Conservation (phyloP, 345 rosid species). For the Brassica carinata region DNA sequence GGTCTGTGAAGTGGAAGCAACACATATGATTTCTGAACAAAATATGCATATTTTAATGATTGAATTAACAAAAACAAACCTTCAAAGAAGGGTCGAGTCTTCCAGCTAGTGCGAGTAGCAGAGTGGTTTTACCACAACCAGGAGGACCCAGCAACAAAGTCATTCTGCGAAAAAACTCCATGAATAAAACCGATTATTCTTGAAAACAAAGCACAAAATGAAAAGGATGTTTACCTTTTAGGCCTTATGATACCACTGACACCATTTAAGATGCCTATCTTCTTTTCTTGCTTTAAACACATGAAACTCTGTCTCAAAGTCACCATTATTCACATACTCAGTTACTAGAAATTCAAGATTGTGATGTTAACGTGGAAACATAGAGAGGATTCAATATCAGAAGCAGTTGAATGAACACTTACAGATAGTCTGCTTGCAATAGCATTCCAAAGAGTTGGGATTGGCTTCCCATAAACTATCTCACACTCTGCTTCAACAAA, state of each 20-base stretch:
- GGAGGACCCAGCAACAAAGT: conserved; percentile 46
- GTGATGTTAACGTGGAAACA: neutral
- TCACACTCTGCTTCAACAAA: conserved; percentile 47
- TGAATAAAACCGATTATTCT: too few species aligned
- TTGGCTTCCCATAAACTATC: conserved; percentile 46
- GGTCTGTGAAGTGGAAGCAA: conserved; percentile 17
- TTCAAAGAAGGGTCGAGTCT: conserved; percentile 40
- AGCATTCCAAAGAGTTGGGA: conserved; percentile 51
- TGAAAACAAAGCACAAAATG: neutral
- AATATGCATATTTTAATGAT: neutral
- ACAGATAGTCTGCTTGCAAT: conserved; percentile 32
- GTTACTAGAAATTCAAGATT: neutral
- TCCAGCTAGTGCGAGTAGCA: conserved; percentile 42
- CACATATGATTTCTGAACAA: neutral
- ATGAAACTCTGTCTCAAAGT: conserved; percentile 14
- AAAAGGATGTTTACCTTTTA: conserved; percentile 14
- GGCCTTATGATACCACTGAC: conserved; percentile 64
- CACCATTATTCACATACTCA: neutral
- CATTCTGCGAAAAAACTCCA: conserved; percentile 24
- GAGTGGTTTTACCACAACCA: conserved; percentile 46
- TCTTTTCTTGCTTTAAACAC: conserved; percentile 34
- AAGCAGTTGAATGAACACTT: neutral
- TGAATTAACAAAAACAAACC: conserved; percentile 20
- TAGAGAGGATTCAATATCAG: neutral
- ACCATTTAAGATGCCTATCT: conserved; percentile 55